Evolutionary conservation across 176 grass and related monocot genomes (phyloP), one percentile per base, ranked within the genome.

Genomic region (Oryza officinalis): DNA sequence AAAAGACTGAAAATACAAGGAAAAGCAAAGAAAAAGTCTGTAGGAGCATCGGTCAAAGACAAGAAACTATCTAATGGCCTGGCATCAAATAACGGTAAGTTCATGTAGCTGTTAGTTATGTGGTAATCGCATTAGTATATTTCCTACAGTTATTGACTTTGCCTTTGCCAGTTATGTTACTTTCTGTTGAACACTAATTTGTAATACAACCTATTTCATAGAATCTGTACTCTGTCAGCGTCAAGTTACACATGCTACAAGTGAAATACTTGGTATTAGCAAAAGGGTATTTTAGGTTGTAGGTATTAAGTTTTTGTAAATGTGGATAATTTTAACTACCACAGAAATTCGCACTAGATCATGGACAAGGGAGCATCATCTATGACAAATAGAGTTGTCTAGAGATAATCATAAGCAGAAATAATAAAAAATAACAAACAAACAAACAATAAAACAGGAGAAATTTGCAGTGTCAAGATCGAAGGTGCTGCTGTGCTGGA

Each of bases 41-140:
- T 27, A 38, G 46, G 74, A 43, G 31, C 27, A 13, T 26, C 45
- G 2, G 69, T 69, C 20, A 69, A 75, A 20, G 27, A 69, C 77
- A 89, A 69, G 63, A 65, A 75, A 80, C 70, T 63, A 76, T 28
- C 49, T 69, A 79, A 69, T 84, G 81, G 8, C 27, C 76, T 69
- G 33, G 37, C 27, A 26, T 75, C 63, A 46, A 75, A 80, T 49
- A 76, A 67, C n/a, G 63, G 87, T 89, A 74, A 89, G 87, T 87
- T 84, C 46, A 59, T 80, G 11, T 13, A 64, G 30, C 32, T 66
- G 37, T 31, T 84, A 27, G 7, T 75, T 75, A 74, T 71, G 30
- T 88, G 59, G 25, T 67, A 28, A 43, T 54, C 35, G 23, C 35
- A 7, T 47, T 44, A 30, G 15, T 86, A 31, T 65, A 38, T 15